phyloP scores from a whole-genome alignment of 179 eudicot species.

The Silene vulgaris region DNA sequence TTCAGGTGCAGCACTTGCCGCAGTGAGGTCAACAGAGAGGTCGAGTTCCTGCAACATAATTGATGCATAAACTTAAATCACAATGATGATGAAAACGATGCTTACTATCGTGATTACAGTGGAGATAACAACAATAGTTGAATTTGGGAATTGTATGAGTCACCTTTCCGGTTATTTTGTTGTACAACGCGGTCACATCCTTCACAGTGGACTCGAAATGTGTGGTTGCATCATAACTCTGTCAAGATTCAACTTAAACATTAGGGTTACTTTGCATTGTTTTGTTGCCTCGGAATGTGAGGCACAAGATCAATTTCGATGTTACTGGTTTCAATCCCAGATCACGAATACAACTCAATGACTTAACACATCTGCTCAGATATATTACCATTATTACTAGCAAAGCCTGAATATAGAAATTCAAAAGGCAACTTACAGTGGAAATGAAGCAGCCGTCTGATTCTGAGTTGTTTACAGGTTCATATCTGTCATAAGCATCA shows the following conservation, averaged over 20 bases:
- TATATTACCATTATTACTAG: neutral
- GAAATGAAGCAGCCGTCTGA: slow-evolving; percentile 72
- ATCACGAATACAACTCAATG: neutral
- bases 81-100: neutral
- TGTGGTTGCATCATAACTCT: slow-evolving; percentile 90
- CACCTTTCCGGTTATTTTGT: slow-evolving; percentile 49
- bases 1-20: slow-evolving; percentile 59
- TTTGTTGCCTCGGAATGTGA: too few relatives aligned
- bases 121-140: neutral
- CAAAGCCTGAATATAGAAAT: neutral
- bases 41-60: slow-evolving; percentile 47
- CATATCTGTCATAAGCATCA: slow-evolving; percentile 76
- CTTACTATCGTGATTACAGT: neutral
- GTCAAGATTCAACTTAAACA: slow-evolving; percentile 22
- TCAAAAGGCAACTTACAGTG: slow-evolving; percentile 44
- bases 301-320: neutral
- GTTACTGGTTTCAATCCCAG: neutral
- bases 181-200: slow-evolving; percentile 59
- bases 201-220: slow-evolving; percentile 83
- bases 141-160: neutral
- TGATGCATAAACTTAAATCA: neutral
- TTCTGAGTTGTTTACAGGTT: slow-evolving; percentile 43
- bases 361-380: neutral
- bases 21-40: slow-evolving; percentile 64
- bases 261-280: neutral